phyloP scores from a whole-genome alignment of 2,329 filamentous ascomycete genomes.

The Blastomyces gilchristii region DNA sequence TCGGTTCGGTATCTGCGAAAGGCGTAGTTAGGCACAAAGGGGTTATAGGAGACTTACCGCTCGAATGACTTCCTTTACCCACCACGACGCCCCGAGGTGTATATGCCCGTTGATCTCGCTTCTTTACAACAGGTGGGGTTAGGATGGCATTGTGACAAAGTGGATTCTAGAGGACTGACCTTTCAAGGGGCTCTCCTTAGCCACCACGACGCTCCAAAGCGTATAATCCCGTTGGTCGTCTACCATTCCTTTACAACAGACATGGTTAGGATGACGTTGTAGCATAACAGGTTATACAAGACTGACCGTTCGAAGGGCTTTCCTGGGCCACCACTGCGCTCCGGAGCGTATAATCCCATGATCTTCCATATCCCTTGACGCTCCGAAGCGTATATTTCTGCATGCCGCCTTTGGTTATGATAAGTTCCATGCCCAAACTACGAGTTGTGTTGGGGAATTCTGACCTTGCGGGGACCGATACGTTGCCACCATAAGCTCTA shows the following conservation, averaged over 20 bases:
- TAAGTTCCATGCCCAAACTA: not conserved
- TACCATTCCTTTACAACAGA: not conserved
- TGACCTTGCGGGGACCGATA: not conserved
- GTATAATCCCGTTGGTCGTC: not conserved
- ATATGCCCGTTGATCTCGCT: not conserved
- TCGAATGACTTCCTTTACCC: no score
- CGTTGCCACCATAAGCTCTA: not conserved
- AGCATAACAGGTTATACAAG: no score
- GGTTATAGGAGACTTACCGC: no score
- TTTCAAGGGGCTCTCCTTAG: not conserved
- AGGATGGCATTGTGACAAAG: not conserved
- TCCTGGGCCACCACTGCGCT: not conserved
- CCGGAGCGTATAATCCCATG: not conserved
- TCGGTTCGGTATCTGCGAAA: no score
- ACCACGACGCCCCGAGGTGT: not conserved
- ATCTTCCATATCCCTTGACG: no score
- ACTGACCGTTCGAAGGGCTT: not conserved
- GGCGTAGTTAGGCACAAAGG: no score
- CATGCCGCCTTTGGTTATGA: not conserved
- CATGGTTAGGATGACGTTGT: not conserved
- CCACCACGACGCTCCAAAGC: conserved; percentile 1
- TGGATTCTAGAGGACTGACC: not conserved
- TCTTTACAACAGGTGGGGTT: not conserved
- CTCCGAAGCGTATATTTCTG: not conserved
- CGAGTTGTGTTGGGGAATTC: not conserved